These are phyloP conservation scores for Dalechampia spathulata DNA, from an alignment of 441 rosid species.

Conservation along the genomic window DNA sequence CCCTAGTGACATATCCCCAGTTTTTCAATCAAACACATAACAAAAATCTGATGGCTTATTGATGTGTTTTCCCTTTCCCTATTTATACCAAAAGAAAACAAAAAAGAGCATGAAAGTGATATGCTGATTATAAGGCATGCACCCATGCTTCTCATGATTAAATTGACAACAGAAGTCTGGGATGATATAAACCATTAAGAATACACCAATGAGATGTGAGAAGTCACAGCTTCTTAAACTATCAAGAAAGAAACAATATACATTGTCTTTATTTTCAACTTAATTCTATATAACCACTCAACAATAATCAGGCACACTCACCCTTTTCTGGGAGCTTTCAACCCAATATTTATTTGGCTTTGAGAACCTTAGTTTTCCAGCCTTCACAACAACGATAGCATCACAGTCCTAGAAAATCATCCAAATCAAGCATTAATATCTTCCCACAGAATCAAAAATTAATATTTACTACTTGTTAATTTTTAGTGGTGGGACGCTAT, in stretches of 20 bases:
- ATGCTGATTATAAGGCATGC: not conserved
- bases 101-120: not conserved
- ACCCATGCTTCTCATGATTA: not conserved
- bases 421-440: constrained; percentile 4
- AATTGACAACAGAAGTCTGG: not conserved
- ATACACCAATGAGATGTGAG: not conserved
- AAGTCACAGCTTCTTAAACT: not conserved
- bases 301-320: constrained; percentile 18
- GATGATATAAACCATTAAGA: too few species aligned
- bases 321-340: constrained; percentile 87
- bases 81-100: too few species aligned
- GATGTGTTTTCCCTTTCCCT: not conserved
- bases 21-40: not conserved
- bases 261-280: not conserved
- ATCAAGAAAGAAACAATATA: constrained; percentile 2
- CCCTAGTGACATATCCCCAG: not conserved
- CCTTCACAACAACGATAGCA: constrained; percentile 52
- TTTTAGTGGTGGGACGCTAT: not conserved
- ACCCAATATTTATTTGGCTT: constrained; percentile 93
- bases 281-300: not conserved
- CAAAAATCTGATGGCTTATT: not conserved
- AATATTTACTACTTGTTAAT: not conserved
- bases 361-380: constrained; percentile 63
- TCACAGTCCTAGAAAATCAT: constrained; percentile 50
- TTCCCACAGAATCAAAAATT: not conserved